phyloP scores from a whole-genome alignment of 768 basidiomycete species.

The Mycena metata region DNA sequence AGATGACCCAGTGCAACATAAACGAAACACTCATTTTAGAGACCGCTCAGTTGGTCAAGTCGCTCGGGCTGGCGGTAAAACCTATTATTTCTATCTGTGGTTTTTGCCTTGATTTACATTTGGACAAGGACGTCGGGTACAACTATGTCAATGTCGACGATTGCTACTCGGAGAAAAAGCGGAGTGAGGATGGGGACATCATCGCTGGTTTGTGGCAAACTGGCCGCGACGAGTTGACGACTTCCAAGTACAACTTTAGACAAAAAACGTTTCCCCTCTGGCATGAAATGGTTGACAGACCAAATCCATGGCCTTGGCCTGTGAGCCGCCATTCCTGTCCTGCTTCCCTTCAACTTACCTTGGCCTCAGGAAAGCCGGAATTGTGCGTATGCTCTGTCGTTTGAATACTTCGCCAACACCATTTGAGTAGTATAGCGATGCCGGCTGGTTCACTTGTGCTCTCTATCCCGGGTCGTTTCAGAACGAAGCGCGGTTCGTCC shows the following conservation, averaged over 20 bases:
- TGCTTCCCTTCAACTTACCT: slow-evolving; percentile 8
- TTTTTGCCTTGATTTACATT: not conserved
- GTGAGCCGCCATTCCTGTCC: slow-evolving; percentile 50
- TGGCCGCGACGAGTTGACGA: not conserved
- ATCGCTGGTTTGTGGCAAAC: slow-evolving; percentile 60
- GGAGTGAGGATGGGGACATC: slow-evolving; percentile 66
- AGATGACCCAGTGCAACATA: slow-evolving; percentile 64
- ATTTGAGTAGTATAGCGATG: slow-evolving; percentile 68
- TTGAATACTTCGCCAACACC: not conserved
- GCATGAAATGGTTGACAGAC: slow-evolving; percentile 70
- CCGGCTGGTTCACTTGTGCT: slow-evolving; percentile 78
- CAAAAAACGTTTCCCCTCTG: slow-evolving; percentile 65
- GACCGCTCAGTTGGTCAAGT: slow-evolving; percentile 64
- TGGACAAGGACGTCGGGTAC: slow-evolving; percentile 67
- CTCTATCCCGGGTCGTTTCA: slow-evolving; percentile 75
- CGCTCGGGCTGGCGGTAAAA: slow-evolving; percentile 63
- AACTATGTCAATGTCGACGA: slow-evolving; percentile 73
- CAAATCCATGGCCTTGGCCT: slow-evolving; percentile 68
- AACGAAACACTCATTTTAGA: slow-evolving; percentile 65
- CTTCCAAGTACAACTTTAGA: slow-evolving; percentile 51
- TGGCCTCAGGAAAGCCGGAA: slow-evolving; percentile 66
- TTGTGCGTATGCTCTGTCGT: slow-evolving; percentile 59
- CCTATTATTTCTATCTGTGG: no score
- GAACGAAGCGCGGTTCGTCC: slow-evolving; percentile 69
- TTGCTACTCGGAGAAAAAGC: slow-evolving; percentile 72